Evolutionary conservation across 805 yeast species (phyloP).

Genomic region (Metschnikowia lunata): DNA sequence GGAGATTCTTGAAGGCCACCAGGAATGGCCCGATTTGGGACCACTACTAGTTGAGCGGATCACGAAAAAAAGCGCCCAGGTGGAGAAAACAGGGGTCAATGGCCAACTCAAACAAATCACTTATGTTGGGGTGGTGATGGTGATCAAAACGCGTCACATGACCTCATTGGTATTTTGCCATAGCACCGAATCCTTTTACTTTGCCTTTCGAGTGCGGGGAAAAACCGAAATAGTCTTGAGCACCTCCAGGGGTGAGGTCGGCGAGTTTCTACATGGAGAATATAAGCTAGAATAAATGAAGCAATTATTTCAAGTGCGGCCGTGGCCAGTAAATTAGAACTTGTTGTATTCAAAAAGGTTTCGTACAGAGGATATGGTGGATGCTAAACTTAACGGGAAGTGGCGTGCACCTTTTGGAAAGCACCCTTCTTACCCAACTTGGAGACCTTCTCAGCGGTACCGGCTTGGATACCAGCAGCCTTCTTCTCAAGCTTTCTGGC

Average conservation of each 20-base stretch:
- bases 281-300: conserved; percentile 1
- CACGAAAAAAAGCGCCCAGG: conserved; percentile 5
- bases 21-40: conserved; percentile 19
- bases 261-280: conserved; percentile 16
- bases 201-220: conserved; percentile 17
- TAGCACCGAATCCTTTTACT: conserved; percentile 20
- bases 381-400: conserved; percentile 72
- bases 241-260: conserved; percentile 3
- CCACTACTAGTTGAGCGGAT: conserved; percentile 18
- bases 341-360: conserved; percentile 9
- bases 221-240: conserved; percentile 17
- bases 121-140: conserved; percentile 32
- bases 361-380: neutral
- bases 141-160: conserved; percentile 5
- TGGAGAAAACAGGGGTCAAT: conserved; percentile 13
- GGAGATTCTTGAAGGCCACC: conserved; percentile 6
- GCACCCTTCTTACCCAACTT: conserved; percentile 98
- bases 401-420: conserved; percentile 93
- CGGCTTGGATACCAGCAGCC: conserved; percentile 74
- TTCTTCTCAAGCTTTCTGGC: conserved; percentile 91
- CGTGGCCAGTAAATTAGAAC: conserved; percentile 2
- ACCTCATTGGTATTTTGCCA: conserved; percentile 16
- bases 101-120: conserved; percentile 9
- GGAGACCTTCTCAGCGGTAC: conserved; percentile 52
- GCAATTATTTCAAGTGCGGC: too few species aligned